Evolutionary conservation across 352 stramenopile genomes (phyloP).

Genomic region (Pythium myriotylum): DNA sequence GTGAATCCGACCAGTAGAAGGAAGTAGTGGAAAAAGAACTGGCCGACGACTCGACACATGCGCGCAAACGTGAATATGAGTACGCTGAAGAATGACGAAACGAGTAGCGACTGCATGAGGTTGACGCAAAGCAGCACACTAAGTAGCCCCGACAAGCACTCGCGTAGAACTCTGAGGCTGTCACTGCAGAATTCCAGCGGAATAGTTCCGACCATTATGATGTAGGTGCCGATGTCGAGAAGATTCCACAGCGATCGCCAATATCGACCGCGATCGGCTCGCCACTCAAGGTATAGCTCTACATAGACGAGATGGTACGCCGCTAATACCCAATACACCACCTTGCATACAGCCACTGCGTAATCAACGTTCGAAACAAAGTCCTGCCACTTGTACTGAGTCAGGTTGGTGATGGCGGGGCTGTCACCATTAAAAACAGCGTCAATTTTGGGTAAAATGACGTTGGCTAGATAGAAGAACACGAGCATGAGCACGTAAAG

Average conservation of each 20-base stretch:
- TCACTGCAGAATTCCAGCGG: constrained; percentile 47
- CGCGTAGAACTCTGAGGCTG: constrained; percentile 34
- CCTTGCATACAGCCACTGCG: constrained; percentile 45
- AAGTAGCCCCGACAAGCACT: constrained; percentile 53
- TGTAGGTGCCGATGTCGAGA: constrained; percentile 53
- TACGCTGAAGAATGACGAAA: constrained; percentile 62
- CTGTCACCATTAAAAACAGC: constrained; percentile 34
- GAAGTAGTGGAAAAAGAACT: constrained; percentile 59
- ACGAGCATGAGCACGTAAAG: constrained; percentile 53
- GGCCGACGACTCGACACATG: constrained; percentile 58
- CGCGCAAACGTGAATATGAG: constrained; percentile 67
- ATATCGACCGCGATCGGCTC: constrained; percentile 41
- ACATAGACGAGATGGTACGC: constrained; percentile 62
- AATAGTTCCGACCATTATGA: constrained; percentile 48
- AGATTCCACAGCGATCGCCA: constrained; percentile 62
- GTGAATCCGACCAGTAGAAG: constrained; percentile 55
- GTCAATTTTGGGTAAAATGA: constrained; percentile 47
- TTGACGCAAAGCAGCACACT: constrained; percentile 59
- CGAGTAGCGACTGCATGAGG: constrained; percentile 55
- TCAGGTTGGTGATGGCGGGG: constrained; percentile 12
- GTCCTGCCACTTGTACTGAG: constrained; percentile 41
- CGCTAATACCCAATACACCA: constrained; percentile 44
- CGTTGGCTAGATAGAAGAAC: constrained; percentile 60
- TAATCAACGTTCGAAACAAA: constrained; percentile 44
- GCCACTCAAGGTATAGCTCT: constrained; percentile 61